Evolutionary conservation across 441 rosid species (phyloP), one percentile per base, ranked within the genome.

Genomic region (Populus tomentosa): DNA sequence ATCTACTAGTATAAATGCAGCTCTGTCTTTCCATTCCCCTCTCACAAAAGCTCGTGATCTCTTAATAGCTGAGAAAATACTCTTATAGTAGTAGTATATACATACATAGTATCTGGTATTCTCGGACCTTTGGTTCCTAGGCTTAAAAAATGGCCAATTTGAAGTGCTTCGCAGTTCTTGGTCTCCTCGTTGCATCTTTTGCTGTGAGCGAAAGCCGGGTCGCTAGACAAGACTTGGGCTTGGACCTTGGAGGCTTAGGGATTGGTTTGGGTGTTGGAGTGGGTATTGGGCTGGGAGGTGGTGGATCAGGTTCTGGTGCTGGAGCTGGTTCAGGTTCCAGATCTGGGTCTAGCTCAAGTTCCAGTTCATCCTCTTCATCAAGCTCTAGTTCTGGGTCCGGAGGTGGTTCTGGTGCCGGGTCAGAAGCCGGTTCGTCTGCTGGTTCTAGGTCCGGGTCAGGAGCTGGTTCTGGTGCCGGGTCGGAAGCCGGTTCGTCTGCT

Each of bases 191-290:
- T 23, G 79, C 85, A 5, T 69, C 82, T 73, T 78, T 81, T 20
- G 73, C 73, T 62, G 81, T 82, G 69, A 78, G 83, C 9, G 89
- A 87, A 69, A 82, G 88, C 79, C 84, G 89, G 14, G 73, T 80
- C 70, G 91, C 87, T 8, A 80, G 91, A 50, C 85, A 88, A 76
- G 88, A 88, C 81, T 79, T 88, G 77, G 91, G 89, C 6, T 30
- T 87, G 62, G 90, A 90, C 83, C 89, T 87, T 61, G 91, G 89
- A 7, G 91, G 92, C 38, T 62, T 89, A 59, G 89, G 91, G 62
- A 62, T 81, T 20, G 89, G 88, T 56, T 11, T 89, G 26, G 94
- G 32, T 3, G 32, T 30, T 30, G 32, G 32, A 30, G 32, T 30
- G 4, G 32, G 92, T 33, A 69, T 86, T 65, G 92, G 91, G 32